A percentile compares a stretch with the other conserved stretches of the same genome.
phyloP scores from a whole-genome alignment of 2,329 filamentous ascomycete species.

The Arthrinium phaeospermum region DNA sequence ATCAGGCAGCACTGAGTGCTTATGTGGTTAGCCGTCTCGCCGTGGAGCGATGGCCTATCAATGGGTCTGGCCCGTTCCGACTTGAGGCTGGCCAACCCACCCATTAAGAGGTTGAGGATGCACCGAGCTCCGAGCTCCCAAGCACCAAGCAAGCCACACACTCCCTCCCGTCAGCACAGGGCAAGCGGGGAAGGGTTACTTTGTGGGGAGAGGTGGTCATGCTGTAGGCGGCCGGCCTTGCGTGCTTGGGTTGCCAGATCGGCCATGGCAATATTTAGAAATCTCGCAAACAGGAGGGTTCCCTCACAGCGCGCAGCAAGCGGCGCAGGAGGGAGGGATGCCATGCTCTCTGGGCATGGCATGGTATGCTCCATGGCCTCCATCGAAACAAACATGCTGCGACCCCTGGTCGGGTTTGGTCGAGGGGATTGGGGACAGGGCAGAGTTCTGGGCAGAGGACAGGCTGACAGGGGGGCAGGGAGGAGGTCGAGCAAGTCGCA shows the following conservation, averaged over 20 bases:
- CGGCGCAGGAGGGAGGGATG: not conserved
- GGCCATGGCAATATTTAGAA: conserved; percentile 16
- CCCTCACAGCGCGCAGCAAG: conserved; percentile 7
- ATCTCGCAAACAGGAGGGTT: conserved; percentile 7
- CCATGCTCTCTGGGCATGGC: conserved; percentile 6
- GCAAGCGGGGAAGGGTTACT: conserved; percentile 11
- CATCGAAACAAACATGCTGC: conserved; percentile 4
- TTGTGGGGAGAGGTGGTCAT: conserved; percentile 3
- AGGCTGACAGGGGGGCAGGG: not conserved
- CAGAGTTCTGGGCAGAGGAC: not conserved
- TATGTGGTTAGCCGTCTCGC: conserved; percentile 14
- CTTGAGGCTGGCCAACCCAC: conserved; percentile 16
- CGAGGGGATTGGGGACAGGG: not conserved
- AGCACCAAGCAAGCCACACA: conserved; percentile 15
- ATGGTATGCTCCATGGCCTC: not conserved
- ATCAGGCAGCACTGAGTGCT: not conserved
- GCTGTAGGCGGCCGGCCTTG: not conserved
- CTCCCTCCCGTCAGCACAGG: conserved; percentile 16
- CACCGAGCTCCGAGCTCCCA: not conserved
- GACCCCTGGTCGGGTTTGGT: conserved; percentile 3
- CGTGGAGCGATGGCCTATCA: not conserved
- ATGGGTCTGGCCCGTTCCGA: conserved; percentile 9
- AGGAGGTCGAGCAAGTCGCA: not conserved
- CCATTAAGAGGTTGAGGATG: conserved; percentile 9
- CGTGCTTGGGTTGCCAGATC: conserved; percentile 14